Evolutionary conservation across 2,329 filamentous ascomycete species (phyloP).

Genomic region (Colletotrichum sp.): DNA sequence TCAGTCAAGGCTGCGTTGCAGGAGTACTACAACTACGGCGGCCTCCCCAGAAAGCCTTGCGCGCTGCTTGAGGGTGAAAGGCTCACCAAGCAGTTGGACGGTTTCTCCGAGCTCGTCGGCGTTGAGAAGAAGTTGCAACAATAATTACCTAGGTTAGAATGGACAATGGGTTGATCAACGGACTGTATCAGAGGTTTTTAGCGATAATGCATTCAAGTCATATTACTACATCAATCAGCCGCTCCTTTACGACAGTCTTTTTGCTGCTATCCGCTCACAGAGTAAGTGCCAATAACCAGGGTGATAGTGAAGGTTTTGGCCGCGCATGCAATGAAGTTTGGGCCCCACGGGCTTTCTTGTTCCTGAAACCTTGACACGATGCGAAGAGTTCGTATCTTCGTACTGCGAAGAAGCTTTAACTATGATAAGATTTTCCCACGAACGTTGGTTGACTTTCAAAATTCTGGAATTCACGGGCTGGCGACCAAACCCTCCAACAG

Average conservation of each 20-base stretch:
- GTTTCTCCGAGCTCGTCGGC: slow-evolving; percentile 32
- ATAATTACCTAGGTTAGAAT: neutral
- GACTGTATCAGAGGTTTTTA: neutral
- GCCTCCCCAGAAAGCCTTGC: slow-evolving; percentile 58
- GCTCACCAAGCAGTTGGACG: slow-evolving; percentile 28
- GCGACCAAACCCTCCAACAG: slow-evolving; percentile 65
- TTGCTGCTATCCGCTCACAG: no score
- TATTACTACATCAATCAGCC: neutral
- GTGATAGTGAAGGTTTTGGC: neutral
- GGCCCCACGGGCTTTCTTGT: neutral
- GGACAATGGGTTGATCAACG: no score
- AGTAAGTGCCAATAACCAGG: neutral
- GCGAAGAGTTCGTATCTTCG: neutral
- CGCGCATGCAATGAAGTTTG: neutral
- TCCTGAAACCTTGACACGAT: neutral
- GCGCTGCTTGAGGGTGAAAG: slow-evolving; percentile 30
- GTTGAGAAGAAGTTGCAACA: slow-evolving; percentile 25
- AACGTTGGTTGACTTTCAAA: neutral
- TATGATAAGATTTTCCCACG: neutral
- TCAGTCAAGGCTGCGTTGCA: slow-evolving; percentile 71
- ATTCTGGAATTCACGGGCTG: neutral
- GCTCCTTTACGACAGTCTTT: neutral
- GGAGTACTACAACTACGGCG: slow-evolving; percentile 69
- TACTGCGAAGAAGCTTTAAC: neutral
- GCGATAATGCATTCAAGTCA: neutral